phyloP scores from a whole-genome alignment of 345 rosid genomes.

The Iberis pinnata region DNA sequence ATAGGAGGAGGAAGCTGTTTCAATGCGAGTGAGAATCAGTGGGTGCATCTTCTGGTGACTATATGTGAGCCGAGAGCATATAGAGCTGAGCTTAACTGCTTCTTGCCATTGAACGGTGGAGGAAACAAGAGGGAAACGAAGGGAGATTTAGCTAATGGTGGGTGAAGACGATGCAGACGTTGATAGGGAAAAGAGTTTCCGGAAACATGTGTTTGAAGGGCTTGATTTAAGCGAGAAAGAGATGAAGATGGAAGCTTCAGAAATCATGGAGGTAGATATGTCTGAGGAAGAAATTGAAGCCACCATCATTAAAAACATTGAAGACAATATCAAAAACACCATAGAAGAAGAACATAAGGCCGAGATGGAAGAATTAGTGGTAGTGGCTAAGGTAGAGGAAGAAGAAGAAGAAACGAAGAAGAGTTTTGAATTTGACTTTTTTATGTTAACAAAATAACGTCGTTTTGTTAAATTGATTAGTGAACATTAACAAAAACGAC shows the following conservation, averaged over 20 bases:
- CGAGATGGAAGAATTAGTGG: too few relatives aligned
- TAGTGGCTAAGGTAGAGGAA: too few relatives aligned
- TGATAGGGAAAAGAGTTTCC: conserved; percentile 44
- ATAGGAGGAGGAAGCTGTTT: conserved; percentile 11
- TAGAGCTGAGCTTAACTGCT: conserved; percentile 81
- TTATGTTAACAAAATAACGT: too few relatives aligned
- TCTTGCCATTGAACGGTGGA: conserved; percentile 75
- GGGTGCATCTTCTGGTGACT: conserved; percentile 79
- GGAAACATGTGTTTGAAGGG: conserved; percentile 70
- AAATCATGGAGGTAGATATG: conserved; percentile 8
- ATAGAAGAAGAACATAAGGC: conserved; percentile 15
- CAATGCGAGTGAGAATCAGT: conserved; percentile 35
- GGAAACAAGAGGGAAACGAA: conserved; percentile 49
- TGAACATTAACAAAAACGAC: too few relatives aligned
- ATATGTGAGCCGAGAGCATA: conserved; percentile 82
- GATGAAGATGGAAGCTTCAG: conserved; percentile 26
- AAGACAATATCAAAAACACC: conserved; percentile 23
- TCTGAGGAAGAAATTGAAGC: conserved; percentile 26
- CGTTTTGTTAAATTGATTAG: too few relatives aligned
- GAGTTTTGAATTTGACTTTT: too few relatives aligned
- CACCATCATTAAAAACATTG: conserved; percentile 22
- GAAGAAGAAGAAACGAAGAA: too few relatives aligned
- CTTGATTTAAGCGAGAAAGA: conserved; percentile 42
- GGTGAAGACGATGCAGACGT: too few relatives aligned
- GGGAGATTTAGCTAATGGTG: conserved; percentile 75